Conservation (phyloP, 2,329 filamentous ascomycete species). For the Byssochlamys sp. region DNA sequence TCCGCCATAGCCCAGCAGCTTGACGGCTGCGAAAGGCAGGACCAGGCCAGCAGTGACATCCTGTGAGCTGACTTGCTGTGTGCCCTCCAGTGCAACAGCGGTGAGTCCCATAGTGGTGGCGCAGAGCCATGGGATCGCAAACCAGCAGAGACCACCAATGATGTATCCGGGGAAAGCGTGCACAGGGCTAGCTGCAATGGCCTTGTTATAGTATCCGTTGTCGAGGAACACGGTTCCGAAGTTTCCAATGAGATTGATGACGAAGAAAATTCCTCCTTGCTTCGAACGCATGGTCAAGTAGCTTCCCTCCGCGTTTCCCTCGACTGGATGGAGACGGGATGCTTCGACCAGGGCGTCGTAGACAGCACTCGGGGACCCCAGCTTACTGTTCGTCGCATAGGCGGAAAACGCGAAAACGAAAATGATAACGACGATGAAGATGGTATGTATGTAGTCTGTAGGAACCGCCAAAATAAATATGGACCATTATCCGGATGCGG, state of each 20-base stretch:
- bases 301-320: constrained; percentile 68
- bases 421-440: constrained; percentile 65
- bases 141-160: constrained; percentile 77
- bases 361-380: constrained; percentile 67
- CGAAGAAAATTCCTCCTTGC: constrained; percentile 78
- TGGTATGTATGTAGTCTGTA: constrained; percentile 72
- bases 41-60: constrained; percentile 78
- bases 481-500: too few species aligned
- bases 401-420: constrained; percentile 74
- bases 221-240: constrained; percentile 78
- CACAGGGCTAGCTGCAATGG: constrained; percentile 76
- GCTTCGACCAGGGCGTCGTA: constrained; percentile 69
- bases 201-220: constrained; percentile 85
- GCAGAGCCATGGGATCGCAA: constrained; percentile 82
- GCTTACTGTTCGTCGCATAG: constrained; percentile 61
- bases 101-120: constrained; percentile 82
- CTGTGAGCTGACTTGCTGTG: constrained; percentile 59
- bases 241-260: constrained; percentile 80
- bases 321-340: constrained; percentile 60
- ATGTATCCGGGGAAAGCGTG: constrained; percentile 83
- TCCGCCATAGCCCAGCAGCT: constrained; percentile 70
- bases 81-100: constrained; percentile 68
- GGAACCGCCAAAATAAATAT: too few species aligned
- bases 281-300: constrained; percentile 78
- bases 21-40: constrained; percentile 74